Evolutionary conservation across 176 grass and related monocot genomes (phyloP), one percentile per base, ranked within the genome.

Genomic region (Saccharum spontaneum): DNA sequence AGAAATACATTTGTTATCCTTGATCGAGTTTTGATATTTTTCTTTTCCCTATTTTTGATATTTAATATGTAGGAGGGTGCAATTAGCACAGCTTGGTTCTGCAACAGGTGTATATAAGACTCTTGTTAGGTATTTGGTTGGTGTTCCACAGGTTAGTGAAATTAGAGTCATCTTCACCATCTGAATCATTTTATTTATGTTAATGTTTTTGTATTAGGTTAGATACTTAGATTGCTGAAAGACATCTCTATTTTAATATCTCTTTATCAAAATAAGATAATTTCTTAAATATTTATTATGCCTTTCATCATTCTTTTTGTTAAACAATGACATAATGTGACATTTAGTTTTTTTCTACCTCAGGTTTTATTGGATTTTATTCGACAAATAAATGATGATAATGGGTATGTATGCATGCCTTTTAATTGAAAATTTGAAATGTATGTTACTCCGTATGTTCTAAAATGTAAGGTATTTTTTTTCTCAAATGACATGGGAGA

Each of bases 101-200:
- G 97, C 97, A 79, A 89, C 91, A 73, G 97, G 97, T 86, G 97
- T 99, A 89, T 99, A 99, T 87, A 99, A 99, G 80, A 92, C 97
- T 59, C 97, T 96, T 86, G 91, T 99, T 87, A 96, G 91, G 76
- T 99, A 99, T 85, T 91, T 99, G 78, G 97, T 99, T 88, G 97
- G 97, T 67, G 97, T 99, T 67, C 97, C 94, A 63, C 91, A 94
- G 94, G 97, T 99, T 69, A 73, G 79, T 65, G 40, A 74, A 79
- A 46, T 77, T 75, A 49, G 26, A 69, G n/a, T 38, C 61, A 60
- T 33, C 20, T 73, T 86, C 67, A 78, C 26, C 67, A 52, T 86
- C 28, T 67, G 43, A 26, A 33, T 15, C 1, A 89, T n/a, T 4
- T 38, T 7, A 12, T 18, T 36, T 26, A 78, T 16, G 17, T 67